Evolutionary conservation across 2,329 filamentous ascomycete species (phyloP), one percentile per base, ranked within the genome.

Genomic region (Talaromyces sp.): DNA sequence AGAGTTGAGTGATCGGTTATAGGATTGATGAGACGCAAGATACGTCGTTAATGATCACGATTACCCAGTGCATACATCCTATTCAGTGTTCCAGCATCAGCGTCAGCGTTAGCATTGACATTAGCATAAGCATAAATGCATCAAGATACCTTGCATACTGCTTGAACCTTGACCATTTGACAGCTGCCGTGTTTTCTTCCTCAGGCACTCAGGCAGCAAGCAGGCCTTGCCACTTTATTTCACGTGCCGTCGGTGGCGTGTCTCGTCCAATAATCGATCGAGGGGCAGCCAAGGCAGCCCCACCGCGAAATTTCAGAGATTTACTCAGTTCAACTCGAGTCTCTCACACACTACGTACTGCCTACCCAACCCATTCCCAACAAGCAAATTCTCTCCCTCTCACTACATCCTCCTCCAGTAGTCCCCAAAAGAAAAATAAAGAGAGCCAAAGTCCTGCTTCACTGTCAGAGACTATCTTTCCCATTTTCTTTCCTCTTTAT

Each of bases 1-100:
- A 52, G 69, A 61, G 31, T 70, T 79, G 21, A 73, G 75, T 72
- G 66, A 57, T 23, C 28, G 28, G 31, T 35, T 23, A 54, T 25
- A 44, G n/a, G 44, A 28, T 16, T 16, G 44, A 54, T n/a, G 28
- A 35, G n/a, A 21, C 14, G 33, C 35, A 54, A 3, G 50, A 54
- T 52, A 33, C 14, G n/a, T 23, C n/a, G 50, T 18, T 48, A 8
- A 18, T 42, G 40, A 4, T 28, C 31, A 28, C 28, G 12, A n/a
- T 35, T 21, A 23, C n/a, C n/a, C n/a, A 37, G 9, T 54, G 31
- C 37, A 54, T 16, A 21, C 37, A 54, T 33, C 8, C 31, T 37
- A 9, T 54, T 54, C n/a, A 16, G 21, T 9, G 11, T 9, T 48
- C n/a, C 14, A 48, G 44, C 21, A 12, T 48, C 33, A 14, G 11